phyloP scores from a whole-genome alignment of 179 eudicot genomes.

The Dionaea muscipula region DNA sequence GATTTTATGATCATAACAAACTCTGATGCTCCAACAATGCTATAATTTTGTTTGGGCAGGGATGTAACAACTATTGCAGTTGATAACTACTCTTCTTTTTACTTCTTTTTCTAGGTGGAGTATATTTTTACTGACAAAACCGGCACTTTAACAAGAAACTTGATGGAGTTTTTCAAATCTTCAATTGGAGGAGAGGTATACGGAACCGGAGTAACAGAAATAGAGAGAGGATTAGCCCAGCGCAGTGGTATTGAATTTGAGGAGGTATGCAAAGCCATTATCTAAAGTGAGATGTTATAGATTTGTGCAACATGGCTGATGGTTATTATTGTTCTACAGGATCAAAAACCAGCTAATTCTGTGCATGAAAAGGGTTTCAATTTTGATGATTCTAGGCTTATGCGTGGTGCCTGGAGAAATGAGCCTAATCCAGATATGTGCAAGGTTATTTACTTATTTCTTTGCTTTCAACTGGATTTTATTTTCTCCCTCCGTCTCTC shows the following conservation, averaged over 20 bases:
- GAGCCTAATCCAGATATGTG: constrained; percentile 86
- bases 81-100: constrained; percentile 11
- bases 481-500: background rate
- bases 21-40: background rate
- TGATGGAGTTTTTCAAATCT: constrained; percentile 99
- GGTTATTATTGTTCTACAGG: constrained; percentile 26
- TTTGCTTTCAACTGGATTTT: background rate
- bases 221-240: constrained; percentile 76
- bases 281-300: background rate
- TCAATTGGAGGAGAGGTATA: constrained; percentile 88
- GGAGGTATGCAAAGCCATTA: constrained; percentile 29
- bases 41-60: background rate
- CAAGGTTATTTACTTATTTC: constrained; percentile 39
- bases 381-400: constrained; percentile 80
- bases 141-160: constrained; percentile 85
- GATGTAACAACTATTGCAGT: background rate
- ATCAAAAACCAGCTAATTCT: constrained; percentile 37
- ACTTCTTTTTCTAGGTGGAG: constrained; percentile 56
- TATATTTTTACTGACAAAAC: constrained; percentile 93
- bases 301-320: constrained; percentile 9
- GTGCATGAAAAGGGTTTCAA: constrained; percentile 87
- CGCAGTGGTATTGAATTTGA: constrained; percentile 46
- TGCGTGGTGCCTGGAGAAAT: constrained; percentile 98
- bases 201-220: constrained; percentile 90
- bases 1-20: background rate